Percentiles rank a stretch among this genome's conserved stretches.
Evolutionary conservation across 306 rosid species (phyloP).

Genomic region (Cicer bijugum): DNA sequence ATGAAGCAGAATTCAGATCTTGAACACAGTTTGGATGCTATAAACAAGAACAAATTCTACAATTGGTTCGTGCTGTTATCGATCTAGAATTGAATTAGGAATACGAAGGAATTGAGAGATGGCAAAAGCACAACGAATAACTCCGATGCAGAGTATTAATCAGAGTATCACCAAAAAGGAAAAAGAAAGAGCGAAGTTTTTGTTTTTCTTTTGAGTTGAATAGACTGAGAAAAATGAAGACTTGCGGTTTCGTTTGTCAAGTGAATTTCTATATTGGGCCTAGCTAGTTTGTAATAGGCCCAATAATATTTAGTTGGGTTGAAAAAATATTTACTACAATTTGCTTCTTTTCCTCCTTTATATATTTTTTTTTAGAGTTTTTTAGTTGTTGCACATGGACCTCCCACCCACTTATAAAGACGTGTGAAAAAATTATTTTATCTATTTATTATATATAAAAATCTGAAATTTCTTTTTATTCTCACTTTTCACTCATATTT

Average conservation of each 20-base stretch:
- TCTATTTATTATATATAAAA: too few species aligned
- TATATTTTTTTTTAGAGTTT: too few species aligned
- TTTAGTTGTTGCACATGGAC: too few species aligned
- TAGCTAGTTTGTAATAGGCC: not conserved
- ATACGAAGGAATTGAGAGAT: slow-evolving; percentile 4
- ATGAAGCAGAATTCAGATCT: slow-evolving; percentile 47
- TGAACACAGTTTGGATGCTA: not conserved
- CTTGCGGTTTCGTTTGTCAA: not conserved
- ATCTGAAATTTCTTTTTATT: too few species aligned
- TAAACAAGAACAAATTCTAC: not conserved
- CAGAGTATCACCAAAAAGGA: not conserved
- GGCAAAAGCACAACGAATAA: slow-evolving; percentile 15
- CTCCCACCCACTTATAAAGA: too few species aligned
- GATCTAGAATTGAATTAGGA: slow-evolving; percentile 19
- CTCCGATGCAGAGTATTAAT: not conserved
- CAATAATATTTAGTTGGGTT: not conserved
- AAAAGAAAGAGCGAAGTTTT: not conserved
- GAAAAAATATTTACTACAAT: too few species aligned
- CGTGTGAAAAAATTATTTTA: too few species aligned
- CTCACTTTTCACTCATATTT: too few species aligned
- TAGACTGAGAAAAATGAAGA: not conserved
- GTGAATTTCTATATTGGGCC: not conserved
- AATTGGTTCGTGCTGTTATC: not conserved
- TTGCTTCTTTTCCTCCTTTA: too few species aligned
- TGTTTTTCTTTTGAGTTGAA: slow-evolving; percentile 23